Conservation (phyloP, 805 yeast genomes). For the Nakazawaea wyomingensis region DNA sequence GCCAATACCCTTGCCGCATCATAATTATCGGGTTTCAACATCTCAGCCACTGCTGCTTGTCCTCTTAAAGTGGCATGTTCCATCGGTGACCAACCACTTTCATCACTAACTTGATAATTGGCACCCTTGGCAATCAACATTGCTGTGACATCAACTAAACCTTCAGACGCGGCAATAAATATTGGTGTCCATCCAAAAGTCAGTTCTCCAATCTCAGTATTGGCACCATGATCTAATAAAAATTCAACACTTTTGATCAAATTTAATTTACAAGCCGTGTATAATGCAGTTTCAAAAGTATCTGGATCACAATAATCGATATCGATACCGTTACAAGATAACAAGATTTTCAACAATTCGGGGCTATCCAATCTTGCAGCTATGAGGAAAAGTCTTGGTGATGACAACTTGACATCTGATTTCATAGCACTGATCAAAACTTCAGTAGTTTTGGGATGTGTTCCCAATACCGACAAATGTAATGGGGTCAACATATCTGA, state of each 20-base stretch:
- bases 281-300: slow-evolving; percentile 76
- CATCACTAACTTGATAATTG: slow-evolving; percentile 54
- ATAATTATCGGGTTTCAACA: slow-evolving; percentile 47
- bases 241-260: slow-evolving; percentile 45
- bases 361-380: slow-evolving; percentile 66
- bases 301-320: slow-evolving; percentile 58
- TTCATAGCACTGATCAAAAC: slow-evolving; percentile 47
- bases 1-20: slow-evolving; percentile 21
- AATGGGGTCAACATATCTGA: slow-evolving; percentile 77
- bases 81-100: slow-evolving; percentile 96
- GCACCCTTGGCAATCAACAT: slow-evolving; percentile 52
- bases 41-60: slow-evolving; percentile 63
- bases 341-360: slow-evolving; percentile 47
- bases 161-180: slow-evolving; percentile 86
- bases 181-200: slow-evolving; percentile 94
- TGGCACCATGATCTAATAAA: slow-evolving; percentile 56
- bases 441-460: slow-evolving; percentile 71
- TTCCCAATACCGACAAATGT: slow-evolving; percentile 76
- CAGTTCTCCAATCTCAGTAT: slow-evolving; percentile 68
- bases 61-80: slow-evolving; percentile 94
- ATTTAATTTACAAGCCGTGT: slow-evolving; percentile 68
- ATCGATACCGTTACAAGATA: slow-evolving; percentile 54
- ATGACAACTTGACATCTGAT: slow-evolving; percentile 32
- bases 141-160: slow-evolving; percentile 52
- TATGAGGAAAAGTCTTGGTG: slow-evolving; percentile 55